Evolutionary conservation across 371 early-diverging fungal species (phyloP), one percentile per base, ranked within the genome.

Genomic region (Quaeritorhiza haematococci): DNA sequence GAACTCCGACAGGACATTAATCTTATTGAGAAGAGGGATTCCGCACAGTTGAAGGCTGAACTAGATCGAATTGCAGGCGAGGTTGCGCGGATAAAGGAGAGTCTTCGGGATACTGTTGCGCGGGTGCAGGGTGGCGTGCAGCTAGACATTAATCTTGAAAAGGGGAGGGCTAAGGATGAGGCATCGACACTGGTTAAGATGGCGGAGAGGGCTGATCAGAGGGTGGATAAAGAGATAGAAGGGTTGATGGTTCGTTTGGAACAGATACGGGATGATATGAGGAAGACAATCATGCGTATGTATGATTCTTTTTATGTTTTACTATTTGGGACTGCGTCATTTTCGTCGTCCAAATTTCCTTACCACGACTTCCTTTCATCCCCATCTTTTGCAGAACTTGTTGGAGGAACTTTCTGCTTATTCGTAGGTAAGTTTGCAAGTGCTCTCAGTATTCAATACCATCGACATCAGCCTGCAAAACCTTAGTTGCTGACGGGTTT

Each of bases 91-190:
- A 68, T 93, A 46, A 83, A 86, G 47, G 86, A 87, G 49, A 77
- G 80, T 38, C 68, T 92, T 53, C 69, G 84, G n/a, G 91, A 92
- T 49, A 92, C 92, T 56, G 83, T 92, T 8, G 81, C 80, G 1
- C 69, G 90, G 10, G 83, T 91, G 29, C 94, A 95, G 65, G 91
- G 92, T 0, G 86, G 89, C 19, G 91, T 92, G 1, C 71, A 91
- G 23, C 70, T 95, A 51, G 96, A 95, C 60, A 68, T 93, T 59
- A 91, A 91, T 62, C 68, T 95, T 58, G 96, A 95, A 56, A 95
- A 94, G 70, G 92, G 91, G 13, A 63, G 94, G 21, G 86, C 91
- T 30, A 75, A 89, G n/a, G 90, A 91, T 57, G 94, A 93, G 72
- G 80, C 67, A 3, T 50, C 38, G 15, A 48, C 51, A 34, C 48